Percentiles rank a stretch among this genome's conserved stretches.
Evolutionary conservation across 2,329 filamentous ascomycete genomes (phyloP).

Genomic region (Ceratocystis ficicola): DNA sequence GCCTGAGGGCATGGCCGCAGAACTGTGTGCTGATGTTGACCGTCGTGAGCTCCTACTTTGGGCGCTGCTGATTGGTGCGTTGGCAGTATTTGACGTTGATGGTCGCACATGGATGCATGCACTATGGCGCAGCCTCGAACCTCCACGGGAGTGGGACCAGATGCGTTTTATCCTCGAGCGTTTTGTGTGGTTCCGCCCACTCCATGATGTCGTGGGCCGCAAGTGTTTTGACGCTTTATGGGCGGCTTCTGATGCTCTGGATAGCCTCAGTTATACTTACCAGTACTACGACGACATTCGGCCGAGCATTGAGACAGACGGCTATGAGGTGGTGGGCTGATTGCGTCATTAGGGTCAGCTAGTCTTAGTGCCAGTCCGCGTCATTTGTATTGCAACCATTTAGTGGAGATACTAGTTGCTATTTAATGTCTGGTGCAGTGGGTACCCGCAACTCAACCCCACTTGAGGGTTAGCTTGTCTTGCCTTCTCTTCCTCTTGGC

Average conservation of each 20-base stretch:
- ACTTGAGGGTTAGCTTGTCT: not conserved
- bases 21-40: not conserved
- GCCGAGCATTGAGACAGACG: slow-evolving; percentile 2
- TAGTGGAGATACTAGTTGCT: not conserved
- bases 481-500: not conserved
- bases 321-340: not conserved
- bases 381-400: not conserved
- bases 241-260: slow-evolving; percentile 13
- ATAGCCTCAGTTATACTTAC: not conserved
- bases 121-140: slow-evolving; percentile 17
- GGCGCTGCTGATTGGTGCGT: slow-evolving; percentile 16
- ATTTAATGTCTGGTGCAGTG: not conserved
- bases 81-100: slow-evolving; percentile 20
- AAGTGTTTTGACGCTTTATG: slow-evolving; percentile 14
- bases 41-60: slow-evolving; percentile 18
- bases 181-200: slow-evolving; percentile 21
- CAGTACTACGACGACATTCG: slow-evolving; percentile 4
- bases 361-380: not conserved
- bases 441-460: not conserved
- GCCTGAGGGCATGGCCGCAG: not conserved
- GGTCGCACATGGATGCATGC: slow-evolving; percentile 20
- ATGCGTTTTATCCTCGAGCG: slow-evolving; percentile 16
- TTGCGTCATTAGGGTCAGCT: not conserved
- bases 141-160: slow-evolving; percentile 18
- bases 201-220: slow-evolving; percentile 18